Base-by-base conservation (phyloP, 179 eudicot genomes). In the Spergularia azorica region DNA sequence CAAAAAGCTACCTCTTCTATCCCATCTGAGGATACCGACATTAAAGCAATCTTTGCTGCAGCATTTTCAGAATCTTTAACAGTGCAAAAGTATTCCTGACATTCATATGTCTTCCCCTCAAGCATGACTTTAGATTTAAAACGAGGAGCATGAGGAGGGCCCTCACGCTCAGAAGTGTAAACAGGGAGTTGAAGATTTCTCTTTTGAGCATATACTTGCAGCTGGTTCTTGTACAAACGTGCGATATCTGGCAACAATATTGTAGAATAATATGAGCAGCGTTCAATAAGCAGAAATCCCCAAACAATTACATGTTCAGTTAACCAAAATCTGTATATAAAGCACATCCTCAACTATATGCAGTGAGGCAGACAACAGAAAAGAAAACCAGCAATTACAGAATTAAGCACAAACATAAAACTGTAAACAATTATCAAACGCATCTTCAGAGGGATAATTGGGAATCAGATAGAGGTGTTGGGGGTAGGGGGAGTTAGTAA, bases 11-110 rank as follows among this genome's bases (percentile, higher is more conserved):
- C 99, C 92, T 91, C 90, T 72, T 86, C 84, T 72, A 77, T 74
- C 11, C 72, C 88, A 71, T 77, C 76, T 15, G 80, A 69, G 4
- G 88, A 83, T 67, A 91, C 73, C 0, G 89, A 79, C 68, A 76
- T 82, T 76, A 87, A 76, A 50, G 97, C 97, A 71, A 80, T 76
- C 88, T 89, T 91, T 32, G 97, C 97, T 56, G 95, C 98, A 70
- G 95, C 92, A 77, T 89, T 90, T 79, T 95, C 97, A 67, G 97
- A 93, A 67, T 93, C 94, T 84, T 89, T 93, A 26, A 91, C 0
- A n/a, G 97, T 93, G 17, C 81, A 16, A 75, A 78, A 88, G 76
- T 75, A 85, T 20, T 83, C 89, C 39, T 63, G 69, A 64, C 91
- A 73, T 75, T 72, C 91, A 76, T 83, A 88, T 6, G 79, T 82